Base-by-base conservation (phyloP, 257 asterid species). In the Penstemon barbatus region DNA sequence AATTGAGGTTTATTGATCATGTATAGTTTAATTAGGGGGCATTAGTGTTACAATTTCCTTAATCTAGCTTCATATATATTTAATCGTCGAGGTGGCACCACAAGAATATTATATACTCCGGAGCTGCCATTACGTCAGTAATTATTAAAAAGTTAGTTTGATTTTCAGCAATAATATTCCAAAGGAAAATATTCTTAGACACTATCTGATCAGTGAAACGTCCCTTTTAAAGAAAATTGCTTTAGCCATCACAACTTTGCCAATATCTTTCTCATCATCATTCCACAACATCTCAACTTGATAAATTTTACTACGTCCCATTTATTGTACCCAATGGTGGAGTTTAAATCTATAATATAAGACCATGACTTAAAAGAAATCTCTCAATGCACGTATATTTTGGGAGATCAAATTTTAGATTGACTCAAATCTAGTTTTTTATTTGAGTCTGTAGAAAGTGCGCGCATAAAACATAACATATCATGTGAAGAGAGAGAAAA, bases 81-180 rank as follows among this genome's bases (percentile, higher is more conserved):
- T 57, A 4, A 3, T 57, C 36, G 39, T 12, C 19, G 9, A 4
- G 18, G 10, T 57, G 12, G 15, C 11, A 57, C 12, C 37, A n/a
- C 4, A 11, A 11, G 37, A 25, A 43, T 8, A 57, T 8, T n/a
- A 10, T 3, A 37, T 4, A 25, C 10, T 3, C 33, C 40, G 50
- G 12, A 15, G 18, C 18, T 15, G 18, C 18, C 18, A 15, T 36
- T 10, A 80, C 79, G 72, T 76, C 72, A 69, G 43, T 48, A 7
- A 50, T 53, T 36, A 68, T 65, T 51, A 62, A 56, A 78, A 83
- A 80, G 86, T 39, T 57, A 62, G 76, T 71, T 61, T 56, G 74
- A 75, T 78, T 83, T 75, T 73, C 62, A 57, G 44, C 41, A 67
- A 25, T 25, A 63, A 80, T 80, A 80, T 83, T 78, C 88, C 50